These are phyloP conservation scores for Punica granatum DNA, from an alignment of 345 rosid species.

Conservation along the genomic window DNA sequence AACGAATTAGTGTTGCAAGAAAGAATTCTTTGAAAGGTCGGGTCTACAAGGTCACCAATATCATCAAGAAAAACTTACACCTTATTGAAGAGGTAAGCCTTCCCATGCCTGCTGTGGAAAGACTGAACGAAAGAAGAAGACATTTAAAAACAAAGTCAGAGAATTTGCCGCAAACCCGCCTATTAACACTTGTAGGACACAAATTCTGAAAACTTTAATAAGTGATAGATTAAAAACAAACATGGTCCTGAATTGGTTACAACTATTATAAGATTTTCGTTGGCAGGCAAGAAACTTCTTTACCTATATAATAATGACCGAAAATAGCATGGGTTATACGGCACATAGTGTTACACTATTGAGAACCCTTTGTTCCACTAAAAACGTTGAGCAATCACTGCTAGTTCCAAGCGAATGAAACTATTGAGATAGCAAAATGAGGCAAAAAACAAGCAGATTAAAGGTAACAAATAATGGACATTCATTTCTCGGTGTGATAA, in stretches of 20 bases:
- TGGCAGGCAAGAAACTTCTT: neutral
- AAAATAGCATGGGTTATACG: too few relatives aligned
- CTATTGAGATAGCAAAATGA: too few relatives aligned
- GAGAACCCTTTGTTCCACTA: neutral
- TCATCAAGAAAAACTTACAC: constrained; percentile 75
- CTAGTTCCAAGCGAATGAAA: neutral
- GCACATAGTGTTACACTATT: too few relatives aligned
- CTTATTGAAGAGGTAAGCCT: constrained; percentile 91
- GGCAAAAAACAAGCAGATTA: too few relatives aligned
- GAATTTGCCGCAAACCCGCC: neutral
- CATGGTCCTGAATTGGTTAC: neutral
- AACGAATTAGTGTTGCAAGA: neutral
- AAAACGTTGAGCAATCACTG: neutral
- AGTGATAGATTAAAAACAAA: neutral
- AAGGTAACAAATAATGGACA: too few relatives aligned
- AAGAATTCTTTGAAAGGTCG: neutral
- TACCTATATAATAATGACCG: neutral
- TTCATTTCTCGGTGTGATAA: too few relatives aligned
- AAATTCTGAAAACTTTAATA: neutral
- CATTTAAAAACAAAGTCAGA: constrained; percentile 28
- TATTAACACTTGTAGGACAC: neutral
- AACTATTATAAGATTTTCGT: neutral
- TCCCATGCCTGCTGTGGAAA: constrained; percentile 87
- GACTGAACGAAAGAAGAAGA: constrained; percentile 50
- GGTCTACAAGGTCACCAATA: constrained; percentile 13